phyloP scores from a whole-genome alignment of 202 grass and related monocot genomes.

The Sporobolus alterniflorus region DNA sequence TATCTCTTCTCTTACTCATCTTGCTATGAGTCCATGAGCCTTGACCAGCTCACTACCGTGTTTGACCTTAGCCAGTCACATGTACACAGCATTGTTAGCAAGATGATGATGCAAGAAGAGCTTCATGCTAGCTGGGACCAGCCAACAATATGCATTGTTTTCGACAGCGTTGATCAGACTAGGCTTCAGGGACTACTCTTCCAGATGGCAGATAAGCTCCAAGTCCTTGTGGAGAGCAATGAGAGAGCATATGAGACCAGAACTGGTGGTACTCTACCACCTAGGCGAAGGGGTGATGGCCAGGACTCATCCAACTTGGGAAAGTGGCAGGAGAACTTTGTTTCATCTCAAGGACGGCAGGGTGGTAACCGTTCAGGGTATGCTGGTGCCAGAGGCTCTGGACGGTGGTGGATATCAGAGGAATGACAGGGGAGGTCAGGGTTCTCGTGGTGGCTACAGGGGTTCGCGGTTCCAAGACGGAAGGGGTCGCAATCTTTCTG shows the following conservation, averaged over 20 bases:
- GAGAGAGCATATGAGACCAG: conserved; percentile 87
- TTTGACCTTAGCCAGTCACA: conserved; percentile 77
- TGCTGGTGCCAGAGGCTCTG: conserved; percentile 57
- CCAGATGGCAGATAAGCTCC: conserved; percentile 87
- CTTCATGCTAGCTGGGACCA: conserved; percentile 90
- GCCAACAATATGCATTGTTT: conserved; percentile 74
- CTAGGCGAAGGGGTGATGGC: conserved; percentile 62
- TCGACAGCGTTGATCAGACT: conserved; percentile 88
- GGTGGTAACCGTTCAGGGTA: conserved; percentile 68
- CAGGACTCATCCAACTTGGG: conserved; percentile 64
- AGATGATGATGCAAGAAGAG: conserved; percentile 96
- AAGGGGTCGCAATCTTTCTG: conserved; percentile 35
- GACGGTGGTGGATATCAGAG: conserved; percentile 60
- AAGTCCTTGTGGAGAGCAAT: conserved; percentile 81
- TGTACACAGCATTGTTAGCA: conserved; percentile 76
- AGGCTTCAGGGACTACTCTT: conserved; percentile 83
- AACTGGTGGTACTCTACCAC: conserved; percentile 77
- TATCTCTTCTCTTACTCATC: conserved; percentile 81
- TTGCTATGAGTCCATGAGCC: conserved; percentile 76
- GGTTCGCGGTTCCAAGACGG: conserved; percentile 71
- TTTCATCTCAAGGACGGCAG: conserved; percentile 56
- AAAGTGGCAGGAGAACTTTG: conserved; percentile 84
- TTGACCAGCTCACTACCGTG: conserved; percentile 76
- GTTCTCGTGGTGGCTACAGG: conserved; percentile 59
- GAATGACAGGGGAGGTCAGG: conserved; percentile 52